Conservation (phyloP, 2,329 filamentous ascomycete genomes). For the Apiospora sp. region DNA sequence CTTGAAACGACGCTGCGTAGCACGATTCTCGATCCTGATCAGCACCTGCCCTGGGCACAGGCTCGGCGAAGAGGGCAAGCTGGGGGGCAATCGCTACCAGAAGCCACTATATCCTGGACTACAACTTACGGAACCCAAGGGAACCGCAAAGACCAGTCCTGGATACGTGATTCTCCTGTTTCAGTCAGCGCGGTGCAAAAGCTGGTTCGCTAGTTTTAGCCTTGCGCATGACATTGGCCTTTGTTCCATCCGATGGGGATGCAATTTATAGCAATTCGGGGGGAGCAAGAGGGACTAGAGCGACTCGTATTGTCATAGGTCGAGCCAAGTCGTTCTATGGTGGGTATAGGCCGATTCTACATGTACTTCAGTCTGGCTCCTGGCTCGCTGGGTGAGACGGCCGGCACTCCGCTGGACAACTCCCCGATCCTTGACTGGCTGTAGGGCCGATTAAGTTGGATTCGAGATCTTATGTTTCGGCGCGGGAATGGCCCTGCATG, state of each 20-base stretch:
- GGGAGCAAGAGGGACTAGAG: neutral
- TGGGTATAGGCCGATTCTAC: neutral
- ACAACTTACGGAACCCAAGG: neutral
- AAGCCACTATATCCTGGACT: neutral
- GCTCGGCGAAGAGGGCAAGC: too few relatives aligned
- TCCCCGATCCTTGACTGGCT: conserved; percentile 8
- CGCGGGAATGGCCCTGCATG: neutral
- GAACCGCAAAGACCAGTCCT: neutral
- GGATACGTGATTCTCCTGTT: neutral
- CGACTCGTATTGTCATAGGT: neutral
- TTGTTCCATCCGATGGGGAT: neutral
- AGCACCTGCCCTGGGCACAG: neutral
- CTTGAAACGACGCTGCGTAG: neutral
- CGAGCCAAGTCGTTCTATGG: neutral
- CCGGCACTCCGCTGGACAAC: neutral
- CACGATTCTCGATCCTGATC: neutral
- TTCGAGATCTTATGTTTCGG: neutral
- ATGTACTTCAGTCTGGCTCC: neutral
- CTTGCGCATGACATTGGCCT: conserved; percentile 7
- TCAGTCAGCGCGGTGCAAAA: neutral
- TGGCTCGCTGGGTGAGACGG: neutral
- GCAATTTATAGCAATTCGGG: too few relatives aligned
- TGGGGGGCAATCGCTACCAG: neutral
- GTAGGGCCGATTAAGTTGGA: neutral
- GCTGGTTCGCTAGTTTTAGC: neutral